Conservation (phyloP, 441 rosid species). For the Syzygium malaccense region DNA sequence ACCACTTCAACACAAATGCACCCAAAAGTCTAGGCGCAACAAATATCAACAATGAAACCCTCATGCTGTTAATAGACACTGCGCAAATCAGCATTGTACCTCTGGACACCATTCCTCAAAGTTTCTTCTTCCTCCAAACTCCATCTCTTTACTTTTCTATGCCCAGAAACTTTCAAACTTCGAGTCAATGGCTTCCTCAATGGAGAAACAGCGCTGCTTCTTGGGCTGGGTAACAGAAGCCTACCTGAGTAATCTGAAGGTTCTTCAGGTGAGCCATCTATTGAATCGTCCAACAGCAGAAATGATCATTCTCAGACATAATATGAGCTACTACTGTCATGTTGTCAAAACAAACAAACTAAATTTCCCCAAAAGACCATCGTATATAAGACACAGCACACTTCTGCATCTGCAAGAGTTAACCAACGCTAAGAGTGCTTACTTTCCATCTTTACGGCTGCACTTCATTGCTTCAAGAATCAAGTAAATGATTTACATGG, state of each 20-base stretch:
- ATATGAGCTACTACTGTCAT: neutral
- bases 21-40: neutral
- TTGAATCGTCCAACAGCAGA: constrained; percentile 36
- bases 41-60: neutral
- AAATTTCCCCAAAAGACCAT: neutral
- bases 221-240: constrained; percentile 19
- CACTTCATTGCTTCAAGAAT: neutral
- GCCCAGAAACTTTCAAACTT: constrained; percentile 8
- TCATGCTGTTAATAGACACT: neutral
- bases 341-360: neutral
- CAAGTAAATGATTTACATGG: neutral
- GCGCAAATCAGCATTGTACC: constrained; percentile 1
- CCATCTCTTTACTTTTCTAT: constrained; percentile 34
- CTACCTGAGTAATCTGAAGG: neutral
- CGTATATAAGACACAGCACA: neutral
- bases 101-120: constrained; percentile 25
- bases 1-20: too few species aligned
- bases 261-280: constrained; percentile 26
- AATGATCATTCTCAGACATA: neutral
- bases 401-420: neutral
- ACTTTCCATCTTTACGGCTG: neutral
- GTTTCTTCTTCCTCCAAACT: constrained; percentile 45
- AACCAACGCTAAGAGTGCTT: neutral
- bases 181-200: constrained; percentile 13
- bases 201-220: constrained; percentile 25